phyloP scores from a whole-genome alignment of 805 yeast genomes.

The Yarrowia hollandica region DNA sequence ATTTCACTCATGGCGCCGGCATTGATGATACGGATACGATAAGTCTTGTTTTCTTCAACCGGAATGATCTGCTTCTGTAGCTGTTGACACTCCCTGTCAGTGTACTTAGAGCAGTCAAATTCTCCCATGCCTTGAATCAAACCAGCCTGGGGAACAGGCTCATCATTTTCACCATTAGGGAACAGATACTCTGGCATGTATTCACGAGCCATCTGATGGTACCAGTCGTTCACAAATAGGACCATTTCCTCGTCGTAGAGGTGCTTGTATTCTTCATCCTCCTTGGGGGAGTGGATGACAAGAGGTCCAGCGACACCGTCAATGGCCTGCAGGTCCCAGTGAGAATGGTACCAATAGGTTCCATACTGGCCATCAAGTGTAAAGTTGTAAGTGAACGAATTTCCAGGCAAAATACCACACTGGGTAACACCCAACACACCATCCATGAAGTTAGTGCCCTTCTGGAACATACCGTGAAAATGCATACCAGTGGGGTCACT shows the following conservation, averaged over 20 bases:
- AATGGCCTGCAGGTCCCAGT: constrained; percentile 48
- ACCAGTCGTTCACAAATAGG: constrained; percentile 46
- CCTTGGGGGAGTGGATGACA: constrained; percentile 45
- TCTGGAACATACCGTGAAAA: constrained; percentile 54
- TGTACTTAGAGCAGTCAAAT: constrained; percentile 38
- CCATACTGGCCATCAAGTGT: constrained; percentile 48
- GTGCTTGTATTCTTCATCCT: constrained; percentile 38
- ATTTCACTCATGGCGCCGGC: constrained; percentile 42
- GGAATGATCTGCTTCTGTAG: constrained; percentile 34
- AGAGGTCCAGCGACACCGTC: constrained; percentile 54
- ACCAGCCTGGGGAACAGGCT: constrained; percentile 46
- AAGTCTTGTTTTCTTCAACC: constrained; percentile 32
- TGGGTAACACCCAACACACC: constrained; percentile 56
- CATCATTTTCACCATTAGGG: constrained; percentile 46
- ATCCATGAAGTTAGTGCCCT: constrained; percentile 51
- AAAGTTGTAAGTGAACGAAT: constrained; percentile 47
- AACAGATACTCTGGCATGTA: constrained; percentile 44
- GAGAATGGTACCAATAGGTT: constrained; percentile 60
- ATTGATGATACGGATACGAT: constrained; percentile 38
- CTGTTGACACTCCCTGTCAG: constrained; percentile 26
- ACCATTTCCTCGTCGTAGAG: constrained; percentile 41
- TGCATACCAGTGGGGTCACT: constrained; percentile 49
- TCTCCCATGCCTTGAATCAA: constrained; percentile 46
- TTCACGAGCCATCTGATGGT: constrained; percentile 43
- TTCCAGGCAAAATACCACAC: constrained; percentile 51